A percentile compares a stretch with the other conserved stretches of the same genome.
Conservation (phyloP, 192 early-diverging fungal species). For the Chytriomyces sp. region DNA sequence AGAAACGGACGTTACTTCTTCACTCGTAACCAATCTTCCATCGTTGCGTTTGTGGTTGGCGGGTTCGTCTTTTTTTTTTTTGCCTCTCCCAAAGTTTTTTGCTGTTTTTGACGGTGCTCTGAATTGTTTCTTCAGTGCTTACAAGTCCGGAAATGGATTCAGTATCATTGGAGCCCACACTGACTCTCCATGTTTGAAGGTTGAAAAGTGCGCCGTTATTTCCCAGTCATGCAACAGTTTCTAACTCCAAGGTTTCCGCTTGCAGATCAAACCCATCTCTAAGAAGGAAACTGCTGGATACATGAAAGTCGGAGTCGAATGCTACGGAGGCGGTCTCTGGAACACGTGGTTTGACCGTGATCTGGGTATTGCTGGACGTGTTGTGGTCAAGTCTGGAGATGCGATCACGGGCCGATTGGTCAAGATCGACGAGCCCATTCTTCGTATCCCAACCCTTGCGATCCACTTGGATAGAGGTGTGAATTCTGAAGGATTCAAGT, state of each 20-base stretch:
- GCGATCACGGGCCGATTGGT: slow-evolving; percentile 78
- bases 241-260: background rate
- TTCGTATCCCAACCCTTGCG: slow-evolving; percentile 95
- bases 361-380: slow-evolving; percentile 91
- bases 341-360: slow-evolving; percentile 99
- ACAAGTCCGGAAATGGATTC: slow-evolving; percentile 71
- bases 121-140: slow-evolving; percentile 15
- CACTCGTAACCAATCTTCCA: slow-evolving; percentile 86
- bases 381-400: slow-evolving; percentile 75
- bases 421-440: slow-evolving; percentile 81
- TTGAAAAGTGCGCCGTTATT: slow-evolving; percentile 31
- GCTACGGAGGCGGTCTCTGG: slow-evolving; percentile 77
- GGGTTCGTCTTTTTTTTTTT: slow-evolving; percentile 47
- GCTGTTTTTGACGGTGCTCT: background rate
- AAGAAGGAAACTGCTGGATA: slow-evolving; percentile 88
- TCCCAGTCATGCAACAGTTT: background rate
- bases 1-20: slow-evolving; percentile 93
- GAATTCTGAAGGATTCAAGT: slow-evolving; percentile 76
- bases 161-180: slow-evolving; percentile 95
- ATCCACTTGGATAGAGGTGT: slow-evolving; percentile 92
- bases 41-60: slow-evolving; percentile 94
- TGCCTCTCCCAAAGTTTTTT: background rate
- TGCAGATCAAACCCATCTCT: slow-evolving; percentile 89
- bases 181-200: slow-evolving; percentile 96
- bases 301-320: slow-evolving; percentile 76